phyloP scores from a whole-genome alignment of 495 filamentous ascomycete genomes.

The Penicillium cinerascens region DNA sequence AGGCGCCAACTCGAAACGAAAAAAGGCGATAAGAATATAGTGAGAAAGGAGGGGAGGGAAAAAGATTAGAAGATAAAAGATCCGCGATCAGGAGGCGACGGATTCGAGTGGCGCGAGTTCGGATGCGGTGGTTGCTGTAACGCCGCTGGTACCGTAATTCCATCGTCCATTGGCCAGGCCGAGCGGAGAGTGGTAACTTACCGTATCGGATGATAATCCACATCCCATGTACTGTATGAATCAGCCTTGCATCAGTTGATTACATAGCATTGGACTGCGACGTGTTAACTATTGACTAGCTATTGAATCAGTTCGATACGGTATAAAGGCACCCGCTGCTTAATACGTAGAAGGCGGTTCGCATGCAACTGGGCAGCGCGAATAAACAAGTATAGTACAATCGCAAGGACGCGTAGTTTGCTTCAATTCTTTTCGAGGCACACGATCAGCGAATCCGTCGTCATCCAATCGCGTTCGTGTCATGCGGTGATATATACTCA shows the following conservation, averaged over 20 bases:
- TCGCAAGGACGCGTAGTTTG: no score
- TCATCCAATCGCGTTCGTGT: no score
- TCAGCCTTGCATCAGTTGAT: background rate
- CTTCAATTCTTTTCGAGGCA: no score
- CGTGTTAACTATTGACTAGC: no score
- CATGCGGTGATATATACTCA: no score
- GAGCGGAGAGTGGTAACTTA: background rate
- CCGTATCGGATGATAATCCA: background rate
- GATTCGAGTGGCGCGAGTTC: slow-evolving; percentile 9
- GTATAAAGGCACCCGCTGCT: no score
- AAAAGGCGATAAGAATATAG: slow-evolving; percentile 5
- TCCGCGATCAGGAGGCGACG: slow-evolving; percentile 18
- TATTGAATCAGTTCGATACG: no score
- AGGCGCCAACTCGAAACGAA: background rate
- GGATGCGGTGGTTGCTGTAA: slow-evolving; percentile 1
- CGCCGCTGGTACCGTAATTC: background rate
- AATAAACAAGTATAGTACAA: no score
- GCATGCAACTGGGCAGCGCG: no score
- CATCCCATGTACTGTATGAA: background rate
- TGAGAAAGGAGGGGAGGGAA: slow-evolving; percentile 7
- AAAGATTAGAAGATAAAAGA: slow-evolving; percentile 11
- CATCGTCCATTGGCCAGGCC: background rate
- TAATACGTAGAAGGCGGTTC: no score
- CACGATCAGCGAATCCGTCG: no score
- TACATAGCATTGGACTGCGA: no score